Conservation (phyloP, 2,329 filamentous ascomycete species). For the Sporothrix protearum region DNA sequence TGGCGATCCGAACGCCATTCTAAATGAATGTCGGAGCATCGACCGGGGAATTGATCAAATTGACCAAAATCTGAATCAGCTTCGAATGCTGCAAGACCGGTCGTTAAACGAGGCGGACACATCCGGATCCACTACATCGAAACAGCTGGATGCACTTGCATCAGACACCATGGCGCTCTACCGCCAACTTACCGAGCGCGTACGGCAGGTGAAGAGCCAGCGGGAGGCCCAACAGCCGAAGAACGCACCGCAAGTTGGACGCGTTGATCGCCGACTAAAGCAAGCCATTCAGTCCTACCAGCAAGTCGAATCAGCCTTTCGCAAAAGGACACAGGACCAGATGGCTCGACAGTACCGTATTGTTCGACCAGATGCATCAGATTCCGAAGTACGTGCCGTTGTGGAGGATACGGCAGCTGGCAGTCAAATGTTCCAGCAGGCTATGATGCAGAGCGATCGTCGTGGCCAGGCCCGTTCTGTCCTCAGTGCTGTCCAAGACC, state of each 20-base stretch:
- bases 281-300: conserved; percentile 78
- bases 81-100: conserved; percentile 67
- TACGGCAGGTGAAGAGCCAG: conserved; percentile 73
- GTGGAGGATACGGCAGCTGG: conserved; percentile 68
- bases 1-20: conserved; percentile 67
- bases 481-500: conserved; percentile 73
- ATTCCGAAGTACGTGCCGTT: conserved; percentile 72
- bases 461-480: conserved; percentile 77
- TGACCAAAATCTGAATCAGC: conserved; percentile 66
- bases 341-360: conserved; percentile 89
- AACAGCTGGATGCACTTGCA: conserved; percentile 68
- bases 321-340: conserved; percentile 75
- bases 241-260: conserved; percentile 76
- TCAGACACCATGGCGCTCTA: conserved; percentile 81
- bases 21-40: conserved; percentile 81
- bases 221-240: conserved; percentile 69
- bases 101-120: conserved; percentile 72
- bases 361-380: conserved; percentile 74
- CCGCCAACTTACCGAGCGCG: conserved; percentile 71
- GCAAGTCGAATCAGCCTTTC: conserved; percentile 73
- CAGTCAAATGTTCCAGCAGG: conserved; percentile 82
- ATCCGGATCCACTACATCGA: conserved; percentile 60
- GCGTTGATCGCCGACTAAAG: conserved; percentile 75
- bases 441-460: conserved; percentile 75
- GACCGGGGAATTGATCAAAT: conserved; percentile 73